These are phyloP conservation scores for Cercospora citrullina DNA, from an alignment of 2,329 filamentous ascomycete species.

Conservation along the genomic window DNA sequence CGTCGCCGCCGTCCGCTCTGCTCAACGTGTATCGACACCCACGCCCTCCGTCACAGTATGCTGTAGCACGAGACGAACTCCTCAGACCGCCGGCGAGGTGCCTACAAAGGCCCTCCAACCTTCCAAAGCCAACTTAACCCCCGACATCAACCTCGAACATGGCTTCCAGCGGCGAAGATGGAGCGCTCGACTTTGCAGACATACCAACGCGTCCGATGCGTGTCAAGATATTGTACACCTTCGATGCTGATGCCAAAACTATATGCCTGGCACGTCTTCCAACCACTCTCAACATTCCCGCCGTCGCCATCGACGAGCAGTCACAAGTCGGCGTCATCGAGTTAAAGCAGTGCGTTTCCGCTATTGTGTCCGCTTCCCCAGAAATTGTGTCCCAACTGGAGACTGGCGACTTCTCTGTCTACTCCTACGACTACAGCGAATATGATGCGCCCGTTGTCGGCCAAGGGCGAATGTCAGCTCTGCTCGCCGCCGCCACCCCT, in stretches of 20 bases:
- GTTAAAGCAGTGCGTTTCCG: constrained; percentile 80
- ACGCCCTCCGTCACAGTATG: constrained; percentile 27
- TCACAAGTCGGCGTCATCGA: constrained; percentile 85
- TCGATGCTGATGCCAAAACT: constrained; percentile 83
- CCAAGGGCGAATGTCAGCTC: constrained; percentile 90
- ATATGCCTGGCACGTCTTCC: constrained; percentile 87
- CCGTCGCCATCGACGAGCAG: constrained; percentile 75
- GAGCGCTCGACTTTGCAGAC: constrained; percentile 32
- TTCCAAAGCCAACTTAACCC: constrained; percentile 20
- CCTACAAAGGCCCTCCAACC: constrained; percentile 19
- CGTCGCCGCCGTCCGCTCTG: constrained; percentile 3
- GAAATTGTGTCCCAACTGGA: constrained; percentile 74
- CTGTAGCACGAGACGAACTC: constrained; percentile 32
- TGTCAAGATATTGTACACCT: constrained; percentile 96
- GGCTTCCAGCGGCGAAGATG: constrained; percentile 30
- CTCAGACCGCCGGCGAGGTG: constrained; percentile 29
- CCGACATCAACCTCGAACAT: constrained; percentile 32
- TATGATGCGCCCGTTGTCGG: constrained; percentile 89
- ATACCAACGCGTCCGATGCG: constrained; percentile 49
- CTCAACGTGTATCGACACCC: constrained; percentile 3
- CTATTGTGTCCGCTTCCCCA: constrained; percentile 75
- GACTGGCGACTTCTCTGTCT: constrained; percentile 84
- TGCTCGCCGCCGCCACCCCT: constrained; percentile 63
- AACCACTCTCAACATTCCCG: constrained; percentile 75
- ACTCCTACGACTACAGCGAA: constrained; percentile 95